Evolutionary conservation across 257 asterid genomes (phyloP), one percentile per base, ranked within the genome.

Genomic region (Avicennia marina): DNA sequence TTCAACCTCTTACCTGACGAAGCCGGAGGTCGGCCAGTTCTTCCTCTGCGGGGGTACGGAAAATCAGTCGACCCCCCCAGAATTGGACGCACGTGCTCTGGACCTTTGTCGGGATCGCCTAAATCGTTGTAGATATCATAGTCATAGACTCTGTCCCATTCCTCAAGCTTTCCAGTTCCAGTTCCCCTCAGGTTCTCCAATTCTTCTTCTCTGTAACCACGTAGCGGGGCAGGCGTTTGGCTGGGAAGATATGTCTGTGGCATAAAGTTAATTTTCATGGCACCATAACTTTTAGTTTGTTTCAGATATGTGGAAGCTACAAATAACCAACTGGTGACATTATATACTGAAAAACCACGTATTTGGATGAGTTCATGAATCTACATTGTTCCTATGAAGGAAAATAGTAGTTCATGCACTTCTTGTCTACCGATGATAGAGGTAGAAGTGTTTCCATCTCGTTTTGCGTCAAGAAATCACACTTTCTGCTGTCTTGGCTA

Each of bases 11-110:
- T 59, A 78, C 96, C 96, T 54, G 78, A 64, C 56, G 71, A 61
- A 55, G 86, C 58, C 2, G 73, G 78, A 12, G 80, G 76, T 53
- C 96, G 68, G 25, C 95, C 89, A 0, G 95, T 87, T 69, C 95
- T 80, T 56, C 87, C 89, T 68, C 93, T 77, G 5, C 96, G 85
- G 50, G 96, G 96, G 54, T 87, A 87, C 9, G 95, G 95, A 45
- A 50, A 80, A 56, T 84, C 81, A 10, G 42, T 12, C 0, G 94
- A 77, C 22, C 94, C 96, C 21, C 96, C 96, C 31, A 87, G 85
- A 53, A 76, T 68, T 0, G 72, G 80, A 39, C 96, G 83, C 1
- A 48, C 82, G 43, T 81, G 63, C 49, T 70, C 73, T 1, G 72
- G 11, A 39, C 83, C 87, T 46, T 76, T 80, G 48, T 87, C 87